Base-by-base conservation (phyloP, 2,329 filamentous ascomycete genomes). In the Grosmannia serpens region DNA sequence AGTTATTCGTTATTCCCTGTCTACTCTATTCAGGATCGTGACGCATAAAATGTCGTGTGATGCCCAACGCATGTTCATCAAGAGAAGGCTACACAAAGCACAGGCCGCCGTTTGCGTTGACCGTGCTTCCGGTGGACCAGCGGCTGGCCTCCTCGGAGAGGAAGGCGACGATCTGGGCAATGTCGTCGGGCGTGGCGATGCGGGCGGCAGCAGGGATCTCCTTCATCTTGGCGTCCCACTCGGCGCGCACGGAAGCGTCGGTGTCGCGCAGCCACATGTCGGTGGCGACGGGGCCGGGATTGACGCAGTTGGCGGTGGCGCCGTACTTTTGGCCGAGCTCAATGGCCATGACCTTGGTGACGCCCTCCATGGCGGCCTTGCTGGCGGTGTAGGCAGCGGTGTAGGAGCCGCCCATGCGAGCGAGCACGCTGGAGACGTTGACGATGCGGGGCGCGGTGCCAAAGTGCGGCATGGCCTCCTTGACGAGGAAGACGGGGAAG, bases 281-380 rank as follows among this genome's bases (percentile, higher is more conserved):
- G 33, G 74, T 83, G 68, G 78, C 69, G 8, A 84, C 77, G 0
- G 83, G 81, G 0, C 83, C 83, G 0, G 82, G 81, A 24, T 77
- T 77, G 3, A 86, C 77, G 1, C 75, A 73, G 63, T 86, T 86
- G 29, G 83, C 82, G 0, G 82, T 85, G 58, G 79, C 79, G 0
- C 81, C 80, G 56, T 60, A 49, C 59, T 75, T 68, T 4, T 60
- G 65, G 0, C 82, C 82, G 9, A 85, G 69, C 68, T 86, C 82
- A 0, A 73, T 72, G 0, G 84, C 82, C 75, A 80, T 80, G 52
- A 73, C 76, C 8, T 81, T 70, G 11, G 83, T 85, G 59, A 85
- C 66, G 0, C 76, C 81, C 66, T 86, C 82, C 17, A 86, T 65
- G 1, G 80, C 83, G 0, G 79, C 80, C 56, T 62, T 62, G 51